Conservation (phyloP, 2,329 filamentous ascomycete species). For the Ophiocordyceps camponoti-rufipedis region DNA sequence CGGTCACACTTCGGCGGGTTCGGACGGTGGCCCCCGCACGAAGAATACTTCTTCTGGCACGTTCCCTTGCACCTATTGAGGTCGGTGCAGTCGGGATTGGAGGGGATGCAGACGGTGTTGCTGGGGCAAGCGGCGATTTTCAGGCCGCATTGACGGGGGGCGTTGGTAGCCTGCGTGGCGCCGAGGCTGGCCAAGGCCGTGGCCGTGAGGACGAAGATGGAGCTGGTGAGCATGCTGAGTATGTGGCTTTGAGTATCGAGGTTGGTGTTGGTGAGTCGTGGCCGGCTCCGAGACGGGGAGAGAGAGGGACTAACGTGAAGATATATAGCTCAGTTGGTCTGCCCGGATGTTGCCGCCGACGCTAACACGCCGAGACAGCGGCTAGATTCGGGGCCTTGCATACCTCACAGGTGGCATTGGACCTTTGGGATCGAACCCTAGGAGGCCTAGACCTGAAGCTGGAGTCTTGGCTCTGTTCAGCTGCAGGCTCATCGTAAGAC, state of each 20-base stretch:
- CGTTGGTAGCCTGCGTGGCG: background rate
- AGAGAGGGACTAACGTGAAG: background rate
- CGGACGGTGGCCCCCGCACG: conserved; percentile 13
- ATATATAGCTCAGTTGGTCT: background rate
- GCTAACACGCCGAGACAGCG: background rate
- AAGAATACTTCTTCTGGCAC: conserved; percentile 7
- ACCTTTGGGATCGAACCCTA: background rate
- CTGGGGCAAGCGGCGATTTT: background rate
- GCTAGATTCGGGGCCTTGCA: background rate
- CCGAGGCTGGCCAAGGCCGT: background rate
- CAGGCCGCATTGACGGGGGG: background rate
- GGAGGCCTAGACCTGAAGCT: background rate
- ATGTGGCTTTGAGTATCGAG: too few relatives aligned
- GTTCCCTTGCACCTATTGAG: background rate
- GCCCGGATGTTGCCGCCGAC: background rate
- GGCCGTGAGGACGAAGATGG: background rate
- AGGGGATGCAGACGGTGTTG: background rate
- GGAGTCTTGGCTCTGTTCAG: background rate
- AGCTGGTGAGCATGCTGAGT: background rate
- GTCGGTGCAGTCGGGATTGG: background rate
- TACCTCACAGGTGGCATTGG: background rate
- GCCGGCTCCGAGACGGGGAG: background rate
- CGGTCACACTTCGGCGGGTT: conserved; percentile 9
- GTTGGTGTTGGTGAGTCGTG: background rate
- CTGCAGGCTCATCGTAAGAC: background rate